Evolutionary conservation across 257 asterid species (phyloP), one percentile per base, ranked within the genome.

Genomic region (Buddleja alternifolia): DNA sequence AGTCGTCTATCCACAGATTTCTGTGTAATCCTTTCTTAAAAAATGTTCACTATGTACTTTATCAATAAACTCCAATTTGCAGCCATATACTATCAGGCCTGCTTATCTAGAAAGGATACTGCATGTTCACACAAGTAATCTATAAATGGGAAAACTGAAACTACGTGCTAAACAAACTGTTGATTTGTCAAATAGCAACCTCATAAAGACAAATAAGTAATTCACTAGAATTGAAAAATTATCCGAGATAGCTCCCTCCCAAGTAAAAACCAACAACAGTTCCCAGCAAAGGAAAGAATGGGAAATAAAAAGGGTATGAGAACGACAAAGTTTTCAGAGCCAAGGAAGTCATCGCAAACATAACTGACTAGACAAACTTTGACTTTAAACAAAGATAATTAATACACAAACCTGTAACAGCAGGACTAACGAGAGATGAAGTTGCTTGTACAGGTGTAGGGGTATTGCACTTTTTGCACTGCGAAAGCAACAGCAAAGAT

Each of bases 391-490:
- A 39, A 50, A 71, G 40, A 40, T 8, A 78, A 70, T 7, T 19
- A 67, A 63, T 56, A 63, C 24, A 78, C 87, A 57, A 68, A 86
- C 96, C 90, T 84, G 94, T 61, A 64, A 72, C 72, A 42, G 81
- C 78, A 56, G 92, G 65, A 73, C 79, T 78, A 58, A 62, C 74
- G 25, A 92, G 73, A 82, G 98, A 82, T 69, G 85, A 67, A 39
- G 90, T 68, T 69, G 81, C 75, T 69, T 78, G 78, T 50, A 73
- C 74, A 45, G 88, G 84, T 71, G 77, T 70, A 56, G 86, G 77
- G 69, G 89, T 82, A 81, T 76, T 81, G 85, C 98, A 92, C 72
- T 88, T 87, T 83, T 90, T 92, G 81, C 97, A 92, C 97, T 92
- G 60, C 80, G 84, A 68, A 46, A 44, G 71, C 73, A 74, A 66